Base-by-base conservation (phyloP, 2,329 filamentous ascomycete species). In the Aureobasidium musti region DNA sequence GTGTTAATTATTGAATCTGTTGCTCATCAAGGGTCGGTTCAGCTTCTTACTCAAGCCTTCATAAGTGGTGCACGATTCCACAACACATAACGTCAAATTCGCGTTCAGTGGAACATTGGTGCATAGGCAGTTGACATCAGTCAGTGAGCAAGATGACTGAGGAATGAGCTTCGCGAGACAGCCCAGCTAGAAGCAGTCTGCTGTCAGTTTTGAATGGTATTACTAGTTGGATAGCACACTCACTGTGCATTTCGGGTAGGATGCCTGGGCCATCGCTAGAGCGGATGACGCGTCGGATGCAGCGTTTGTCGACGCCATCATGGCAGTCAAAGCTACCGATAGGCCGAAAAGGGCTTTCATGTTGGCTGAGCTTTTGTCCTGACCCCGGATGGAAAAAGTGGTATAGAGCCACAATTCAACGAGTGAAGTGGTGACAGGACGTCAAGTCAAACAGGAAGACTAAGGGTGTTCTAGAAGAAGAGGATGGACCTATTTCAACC, bases 61-160 rank as follows among this genome's bases (percentile, higher is more conserved):
- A 7, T 60, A 65, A 7, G 59, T 43, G 2, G 56, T 66, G 39
- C 67, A 69, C 11, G 49, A 23, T 41, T 57, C 43, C 3, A 59
- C 45, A 2, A 70, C 65, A 30, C 68, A 69, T 4, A 68, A 30
- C 21, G 54, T 64, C 39, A 68, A 53, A 21, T 67, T 47, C 3
- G 43, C 49, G 7, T 68, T 67, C 7, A 70, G 54, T 2, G 67
- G 64, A 33, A 54, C 52, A n/a, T 70, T 69, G 47, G 67, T 68
- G 45, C 69, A 70, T 21, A 67, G 67, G 63, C 71, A 72, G 7
- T 66, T 65, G 19, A 71, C 50, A 21, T 72, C 70, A 4, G 68
- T 68, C 26, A 61, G 14, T 14, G 68, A 59, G 47, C 71, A 72
- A 1, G 68, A 67, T 4, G 69, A 71, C 8, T 59, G 64, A 28